Percentiles rank a stretch among this genome's conserved stretches.
phyloP scores from a whole-genome alignment of 108 stramenopile species.

The Parmales sp. region DNA sequence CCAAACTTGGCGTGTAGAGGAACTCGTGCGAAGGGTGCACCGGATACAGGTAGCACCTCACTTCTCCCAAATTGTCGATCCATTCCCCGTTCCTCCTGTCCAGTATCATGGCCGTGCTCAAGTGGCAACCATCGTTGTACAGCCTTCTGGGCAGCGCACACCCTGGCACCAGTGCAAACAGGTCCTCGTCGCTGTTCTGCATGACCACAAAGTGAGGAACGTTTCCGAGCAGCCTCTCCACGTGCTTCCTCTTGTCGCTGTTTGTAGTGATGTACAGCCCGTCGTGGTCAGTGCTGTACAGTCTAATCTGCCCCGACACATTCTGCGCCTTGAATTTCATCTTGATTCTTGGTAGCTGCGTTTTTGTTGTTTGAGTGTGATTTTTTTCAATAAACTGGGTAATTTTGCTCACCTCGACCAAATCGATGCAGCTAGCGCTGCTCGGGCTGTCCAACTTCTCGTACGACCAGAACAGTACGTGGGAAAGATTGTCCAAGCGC shows the following conservation, averaged over 20 bases:
- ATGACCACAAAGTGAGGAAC: constrained; percentile 85
- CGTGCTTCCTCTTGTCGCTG: constrained; percentile 60
- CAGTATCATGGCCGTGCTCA: constrained; percentile 81
- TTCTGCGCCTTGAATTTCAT: constrained; percentile 76
- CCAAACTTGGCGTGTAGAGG: constrained; percentile 81
- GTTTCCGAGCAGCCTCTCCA: constrained; percentile 63
- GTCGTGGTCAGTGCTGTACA: constrained; percentile 87
- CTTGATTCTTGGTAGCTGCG: constrained; percentile 89
- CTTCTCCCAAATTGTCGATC: constrained; percentile 90
- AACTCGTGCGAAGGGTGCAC: constrained; percentile 83
- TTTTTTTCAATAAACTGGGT: no score
- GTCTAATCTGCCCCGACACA: constrained; percentile 49
- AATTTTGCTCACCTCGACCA: background rate
- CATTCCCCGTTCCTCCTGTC: constrained; percentile 88
- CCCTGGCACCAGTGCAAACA: constrained; percentile 87
- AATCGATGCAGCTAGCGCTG: constrained; percentile 42
- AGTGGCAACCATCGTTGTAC: constrained; percentile 59
- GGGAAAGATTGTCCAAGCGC: constrained; percentile 81
- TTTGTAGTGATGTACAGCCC: constrained; percentile 86
- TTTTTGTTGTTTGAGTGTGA: no score
- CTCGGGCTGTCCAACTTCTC: constrained; percentile 53
- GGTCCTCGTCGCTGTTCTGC: constrained; percentile 85
- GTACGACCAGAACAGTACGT: constrained; percentile 89
- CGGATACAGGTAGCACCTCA: constrained; percentile 91
- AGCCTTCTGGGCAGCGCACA: constrained; percentile 78